Percentiles rank a stretch among this genome's conserved stretches.
Conservation (phyloP, 163 green algal genomes). For the Prototheca wickerhamii region DNA sequence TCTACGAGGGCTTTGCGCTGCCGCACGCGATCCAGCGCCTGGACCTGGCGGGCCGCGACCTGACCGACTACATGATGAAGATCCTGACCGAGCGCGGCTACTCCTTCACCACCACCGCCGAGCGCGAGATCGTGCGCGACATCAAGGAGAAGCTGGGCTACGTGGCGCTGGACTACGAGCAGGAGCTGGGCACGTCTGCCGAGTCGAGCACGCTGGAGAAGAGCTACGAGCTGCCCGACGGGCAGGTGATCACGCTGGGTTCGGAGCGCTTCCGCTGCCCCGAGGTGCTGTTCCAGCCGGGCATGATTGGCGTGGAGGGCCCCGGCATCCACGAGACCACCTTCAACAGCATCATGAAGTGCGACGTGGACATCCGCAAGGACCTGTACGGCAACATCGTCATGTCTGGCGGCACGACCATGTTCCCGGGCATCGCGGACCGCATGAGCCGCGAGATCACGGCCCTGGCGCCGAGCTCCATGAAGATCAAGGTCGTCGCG, state of each 20-base stretch:
- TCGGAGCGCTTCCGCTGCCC: constrained; percentile 96
- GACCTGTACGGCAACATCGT: constrained; percentile 99
- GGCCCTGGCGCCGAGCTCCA: constrained; percentile 75
- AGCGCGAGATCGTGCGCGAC: constrained; percentile 96
- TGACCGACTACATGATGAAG: constrained; percentile 96
- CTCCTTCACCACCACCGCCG: constrained; percentile 89
- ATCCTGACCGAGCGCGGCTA: constrained; percentile 88
- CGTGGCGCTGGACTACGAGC: constrained; percentile 93
- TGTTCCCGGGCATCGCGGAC: constrained; percentile 94
- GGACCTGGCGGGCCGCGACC: constrained; percentile 90
- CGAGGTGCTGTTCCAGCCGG: constrained; percentile 96
- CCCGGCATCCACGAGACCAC: constrained; percentile 93
- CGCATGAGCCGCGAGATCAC: constrained; percentile 98
- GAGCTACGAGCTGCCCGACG: constrained; percentile 93
- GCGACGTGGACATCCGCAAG: constrained; percentile 97
- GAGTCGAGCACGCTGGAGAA: constrained; percentile 85
- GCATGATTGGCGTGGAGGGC: constrained; percentile 84
- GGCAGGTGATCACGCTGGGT: constrained; percentile 93
- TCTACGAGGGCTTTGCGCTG: constrained; percentile 96
- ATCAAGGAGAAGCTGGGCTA: constrained; percentile 99
- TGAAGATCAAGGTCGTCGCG: constrained; percentile 97
- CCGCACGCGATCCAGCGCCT: constrained; percentile 89
- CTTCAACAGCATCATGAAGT: constrained; percentile 99
- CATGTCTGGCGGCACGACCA: constrained; percentile 85
- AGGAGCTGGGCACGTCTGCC: constrained; percentile 75